Evolutionary conservation across 1,284 basidiomycete species (phyloP).

Genomic region (Phylloporus sp.): DNA sequence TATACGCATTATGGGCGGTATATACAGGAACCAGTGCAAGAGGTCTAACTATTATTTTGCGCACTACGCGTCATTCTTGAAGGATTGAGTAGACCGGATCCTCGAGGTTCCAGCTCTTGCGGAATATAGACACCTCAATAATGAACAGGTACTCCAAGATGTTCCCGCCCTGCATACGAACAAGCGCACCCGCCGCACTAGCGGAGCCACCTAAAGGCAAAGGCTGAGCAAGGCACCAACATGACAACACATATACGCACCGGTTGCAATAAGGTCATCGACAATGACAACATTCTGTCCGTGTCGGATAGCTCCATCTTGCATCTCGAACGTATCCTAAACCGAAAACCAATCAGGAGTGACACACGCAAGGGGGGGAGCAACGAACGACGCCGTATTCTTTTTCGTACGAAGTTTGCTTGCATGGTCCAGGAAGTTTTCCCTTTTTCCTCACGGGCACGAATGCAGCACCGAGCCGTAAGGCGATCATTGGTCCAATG

Average conservation of each 20-base stretch:
- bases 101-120: conserved; percentile 57
- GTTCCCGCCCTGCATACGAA: conserved; percentile 81
- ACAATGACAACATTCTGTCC: conserved; percentile 90
- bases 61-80: conserved; percentile 63
- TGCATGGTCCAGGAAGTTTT: conserved; percentile 90
- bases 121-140: conserved; percentile 71
- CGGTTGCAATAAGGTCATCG: conserved; percentile 97
- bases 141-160: conserved; percentile 96
- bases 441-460: conserved; percentile 95
- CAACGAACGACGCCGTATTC: conserved; percentile 86
- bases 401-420: conserved; percentile 84
- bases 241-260: conserved; percentile 43
- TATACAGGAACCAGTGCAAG: conserved; percentile 13
- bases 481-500: conserved; percentile 90
- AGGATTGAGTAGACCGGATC: conserved; percentile 89
- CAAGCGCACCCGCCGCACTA: conserved; percentile 90
- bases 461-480: conserved; percentile 92
- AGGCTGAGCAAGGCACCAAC: conserved; percentile 3
- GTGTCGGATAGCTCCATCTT: conserved; percentile 80
- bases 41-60: too few relatives aligned
- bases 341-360: conserved; percentile 5
- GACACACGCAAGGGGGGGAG: not conserved
- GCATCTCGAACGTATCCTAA: conserved; percentile 95
- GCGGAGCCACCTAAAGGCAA: conserved; percentile 82
- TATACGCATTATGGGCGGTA: not conserved